A percentile compares a stretch with the other conserved stretches of the same genome.
Evolutionary conservation across 305 asterid genomes (phyloP).

Genomic region (Withania somnifera): DNA sequence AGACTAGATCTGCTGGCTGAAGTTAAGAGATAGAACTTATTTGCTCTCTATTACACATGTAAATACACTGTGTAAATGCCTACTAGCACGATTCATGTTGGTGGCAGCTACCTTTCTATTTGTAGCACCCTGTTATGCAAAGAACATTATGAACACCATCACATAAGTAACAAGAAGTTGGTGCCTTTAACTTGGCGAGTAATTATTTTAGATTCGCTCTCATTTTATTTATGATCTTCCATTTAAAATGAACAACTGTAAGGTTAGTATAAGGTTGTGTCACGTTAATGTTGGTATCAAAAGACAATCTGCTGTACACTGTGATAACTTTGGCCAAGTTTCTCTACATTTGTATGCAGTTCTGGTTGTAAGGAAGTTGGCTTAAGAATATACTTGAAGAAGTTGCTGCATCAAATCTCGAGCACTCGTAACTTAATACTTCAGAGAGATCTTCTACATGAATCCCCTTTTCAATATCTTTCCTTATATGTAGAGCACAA

Average conservation of each 20-base stretch:
- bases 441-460: slow-evolving; percentile 92
- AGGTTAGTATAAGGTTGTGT: not conserved
- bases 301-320: not conserved
- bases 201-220: not conserved
- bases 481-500: slow-evolving; percentile 55
- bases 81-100: slow-evolving; percentile 95
- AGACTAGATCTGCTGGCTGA: too few relatives aligned
- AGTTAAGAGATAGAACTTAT: slow-evolving; percentile 22
- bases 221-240: not conserved
- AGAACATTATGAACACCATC: not conserved
- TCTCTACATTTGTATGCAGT: not conserved
- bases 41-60: slow-evolving; percentile 89
- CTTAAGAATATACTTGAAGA: slow-evolving; percentile 69
- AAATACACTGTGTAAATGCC: slow-evolving; percentile 97
- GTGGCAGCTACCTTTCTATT: slow-evolving; percentile 97
- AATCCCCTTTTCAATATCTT: slow-evolving; percentile 83
- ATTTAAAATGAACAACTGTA: not conserved
- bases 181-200: not conserved
- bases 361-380: not conserved
- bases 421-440: slow-evolving; percentile 79
- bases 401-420: slow-evolving; percentile 91
- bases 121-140: slow-evolving; percentile 64
- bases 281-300: not conserved
- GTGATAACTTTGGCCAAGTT: not conserved
- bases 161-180: not conserved